These are phyloP conservation scores for Bromus sterilis DNA, from an alignment of 176 grass and related monocot genomes.

Conservation along the genomic window DNA sequence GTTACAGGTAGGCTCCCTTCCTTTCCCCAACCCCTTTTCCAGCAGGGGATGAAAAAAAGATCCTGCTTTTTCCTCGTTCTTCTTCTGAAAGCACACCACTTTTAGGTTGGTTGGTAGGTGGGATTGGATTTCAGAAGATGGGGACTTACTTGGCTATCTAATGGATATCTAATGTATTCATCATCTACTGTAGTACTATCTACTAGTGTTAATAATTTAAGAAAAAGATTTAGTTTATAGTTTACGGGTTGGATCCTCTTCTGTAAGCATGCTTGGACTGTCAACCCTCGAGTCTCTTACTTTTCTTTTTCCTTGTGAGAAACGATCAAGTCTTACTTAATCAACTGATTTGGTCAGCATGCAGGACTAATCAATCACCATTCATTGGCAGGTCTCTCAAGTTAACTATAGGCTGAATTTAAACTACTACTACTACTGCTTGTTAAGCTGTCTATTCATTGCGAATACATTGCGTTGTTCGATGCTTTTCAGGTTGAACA, in stretches of 20 bases:
- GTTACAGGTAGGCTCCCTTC: background rate
- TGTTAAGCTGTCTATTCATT: background rate
- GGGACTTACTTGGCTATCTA: background rate
- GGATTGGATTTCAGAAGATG: background rate
- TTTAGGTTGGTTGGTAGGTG: slow-evolving; percentile 14
- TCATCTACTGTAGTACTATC: background rate
- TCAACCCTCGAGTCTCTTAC: background rate
- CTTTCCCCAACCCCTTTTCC: background rate
- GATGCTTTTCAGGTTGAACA: background rate
- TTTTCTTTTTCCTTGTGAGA: too few species aligned
- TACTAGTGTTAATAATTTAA: too few species aligned
- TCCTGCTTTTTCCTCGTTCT: background rate
- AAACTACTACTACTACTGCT: background rate
- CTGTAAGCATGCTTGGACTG: background rate
- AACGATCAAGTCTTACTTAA: background rate
- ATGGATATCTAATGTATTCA: background rate
- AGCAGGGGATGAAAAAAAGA: too few species aligned
- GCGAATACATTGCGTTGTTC: background rate
- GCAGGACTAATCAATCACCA: background rate
- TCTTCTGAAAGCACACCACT: background rate
- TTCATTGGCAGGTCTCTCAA: background rate
- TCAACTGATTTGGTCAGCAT: background rate
- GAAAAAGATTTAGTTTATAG: background rate
- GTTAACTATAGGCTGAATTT: background rate
- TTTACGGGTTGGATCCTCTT: background rate